phyloP scores from a whole-genome alignment of 768 basidiomycete species.

The Xerocomellus dryophilus region DNA sequence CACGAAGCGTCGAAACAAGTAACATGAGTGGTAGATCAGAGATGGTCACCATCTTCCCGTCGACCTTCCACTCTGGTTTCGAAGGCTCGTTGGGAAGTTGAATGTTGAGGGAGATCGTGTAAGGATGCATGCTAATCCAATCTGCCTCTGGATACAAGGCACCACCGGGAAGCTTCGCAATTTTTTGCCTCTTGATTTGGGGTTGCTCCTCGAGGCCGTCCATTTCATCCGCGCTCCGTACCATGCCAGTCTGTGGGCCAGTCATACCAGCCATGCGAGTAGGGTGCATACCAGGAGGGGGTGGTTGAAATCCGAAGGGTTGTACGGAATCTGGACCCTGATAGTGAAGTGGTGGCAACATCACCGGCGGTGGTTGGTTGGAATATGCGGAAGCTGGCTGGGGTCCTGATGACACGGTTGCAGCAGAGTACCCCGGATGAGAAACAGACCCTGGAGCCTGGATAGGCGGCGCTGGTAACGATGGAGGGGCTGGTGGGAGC shows the following conservation, averaged over 20 bases:
- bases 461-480: constrained; percentile 67
- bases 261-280: constrained; percentile 61
- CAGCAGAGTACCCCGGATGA: constrained; percentile 66
- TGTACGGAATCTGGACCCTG: constrained; percentile 75
- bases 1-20: constrained; percentile 84
- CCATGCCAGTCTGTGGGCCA: constrained; percentile 64
- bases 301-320: constrained; percentile 77
- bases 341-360: constrained; percentile 83
- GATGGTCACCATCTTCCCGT: constrained; percentile 74
- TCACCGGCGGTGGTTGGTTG: constrained; percentile 59
- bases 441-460: constrained; percentile 41
- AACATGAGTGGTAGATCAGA: constrained; percentile 81
- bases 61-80: constrained; percentile 91
- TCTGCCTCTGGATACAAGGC: constrained; percentile 82
- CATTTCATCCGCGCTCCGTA: constrained; percentile 80
- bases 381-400: constrained; percentile 79
- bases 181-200: constrained; percentile 83
- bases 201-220: constrained; percentile 68
- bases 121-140: constrained; percentile 89
- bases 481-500: constrained; percentile 66
- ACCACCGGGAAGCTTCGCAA: constrained; percentile 83
- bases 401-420: constrained; percentile 87
- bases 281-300: constrained; percentile 65
- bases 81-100: constrained; percentile 80
- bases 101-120: constrained; percentile 81